Evolutionary conservation across 148 eudicot genomes (phyloP), one percentile per base, ranked within the genome.

Genomic region (Salicornia ramosissima): DNA sequence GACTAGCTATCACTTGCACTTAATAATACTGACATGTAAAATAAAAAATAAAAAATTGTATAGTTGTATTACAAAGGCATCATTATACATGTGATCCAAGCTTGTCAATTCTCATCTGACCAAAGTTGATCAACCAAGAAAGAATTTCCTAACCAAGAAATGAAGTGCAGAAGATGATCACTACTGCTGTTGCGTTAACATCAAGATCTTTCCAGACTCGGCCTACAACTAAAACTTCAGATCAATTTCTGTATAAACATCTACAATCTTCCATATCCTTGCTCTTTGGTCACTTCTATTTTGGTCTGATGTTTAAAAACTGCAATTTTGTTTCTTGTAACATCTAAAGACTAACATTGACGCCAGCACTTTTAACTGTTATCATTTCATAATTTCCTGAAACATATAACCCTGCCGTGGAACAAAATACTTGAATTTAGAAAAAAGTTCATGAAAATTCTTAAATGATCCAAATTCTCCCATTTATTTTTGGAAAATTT

Each of bases 141-240:
- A 66, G 22, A 74, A 74, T 31, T 67, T 18, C n/a, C 77, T 26
- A 74, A 46, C 52, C 54, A 21, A 67, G 64, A 70, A 43, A 67
- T 67, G 51, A 49, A 49, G 52, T 46, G 71, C 57, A 31, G 43
- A 46, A 34, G 57, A 65, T 45, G 29, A 21, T 26, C 42, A 36
- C 21, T 50, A 57, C 43, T 13, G 29, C 24, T n/a, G 40, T 49
- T 18, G 53, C 26, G 26, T 72, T 53, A 40, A 50, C 57, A 21
- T 64, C 69, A 64, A 16, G 57, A 53, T 61, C 45, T 60, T 62
- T 64, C 60, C 19, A 40, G 4, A 25, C 40, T 62, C 73, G 55
- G 10, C 62, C 40, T 25, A 11, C 45, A 43, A 13, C 11, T 19
- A 9, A 11, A 45, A 22, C 65, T 45, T 70, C 56, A n/a, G n/a